These are phyloP conservation scores for Mortierella sp. DNA, from an alignment of 371 early-diverging fungal species.

Conservation along the genomic window DNA sequence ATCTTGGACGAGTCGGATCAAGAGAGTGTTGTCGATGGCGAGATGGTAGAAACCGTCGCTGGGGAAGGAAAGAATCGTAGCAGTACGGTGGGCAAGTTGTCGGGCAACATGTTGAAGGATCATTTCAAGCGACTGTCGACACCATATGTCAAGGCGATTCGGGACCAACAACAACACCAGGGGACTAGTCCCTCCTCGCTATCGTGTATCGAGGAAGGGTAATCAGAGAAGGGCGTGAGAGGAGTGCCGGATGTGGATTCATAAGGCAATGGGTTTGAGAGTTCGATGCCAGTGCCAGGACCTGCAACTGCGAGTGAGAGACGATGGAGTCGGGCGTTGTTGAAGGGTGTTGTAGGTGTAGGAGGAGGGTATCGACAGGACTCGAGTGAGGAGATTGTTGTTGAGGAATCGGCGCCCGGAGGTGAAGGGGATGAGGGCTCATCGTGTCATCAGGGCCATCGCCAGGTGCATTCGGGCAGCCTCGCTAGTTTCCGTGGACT, in stretches of 20 bases:
- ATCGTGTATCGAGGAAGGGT: constrained; percentile 9
- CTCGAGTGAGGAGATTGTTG: neutral
- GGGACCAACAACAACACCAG: constrained; percentile 35
- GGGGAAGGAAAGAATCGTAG: neutral
- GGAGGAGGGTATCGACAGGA: neutral
- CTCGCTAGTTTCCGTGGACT: constrained; percentile 42
- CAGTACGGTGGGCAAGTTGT: neutral
- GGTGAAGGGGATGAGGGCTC: neutral
- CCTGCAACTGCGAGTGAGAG: constrained; percentile 14
- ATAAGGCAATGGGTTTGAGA: constrained; percentile 6
- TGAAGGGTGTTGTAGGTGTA: constrained; percentile 20
- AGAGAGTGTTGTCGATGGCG: neutral
- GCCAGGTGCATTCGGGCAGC: constrained; percentile 41
- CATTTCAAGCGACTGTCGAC: constrained; percentile 31
- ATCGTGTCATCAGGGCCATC: constrained; percentile 13
- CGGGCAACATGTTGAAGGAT: constrained; percentile 14
- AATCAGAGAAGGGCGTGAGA: neutral
- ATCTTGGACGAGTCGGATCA: constrained; percentile 22
- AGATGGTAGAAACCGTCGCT: neutral
- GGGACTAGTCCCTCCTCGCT: neutral
- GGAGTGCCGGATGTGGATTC: constrained; percentile 3
- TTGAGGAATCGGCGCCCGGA: neutral
- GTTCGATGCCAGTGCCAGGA: constrained; percentile 10
- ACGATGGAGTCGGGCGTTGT: constrained; percentile 28
- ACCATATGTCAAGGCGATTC: constrained; percentile 45